Conservation (phyloP, 148 eudicot species). For the Vaccinium myrtillus region DNA sequence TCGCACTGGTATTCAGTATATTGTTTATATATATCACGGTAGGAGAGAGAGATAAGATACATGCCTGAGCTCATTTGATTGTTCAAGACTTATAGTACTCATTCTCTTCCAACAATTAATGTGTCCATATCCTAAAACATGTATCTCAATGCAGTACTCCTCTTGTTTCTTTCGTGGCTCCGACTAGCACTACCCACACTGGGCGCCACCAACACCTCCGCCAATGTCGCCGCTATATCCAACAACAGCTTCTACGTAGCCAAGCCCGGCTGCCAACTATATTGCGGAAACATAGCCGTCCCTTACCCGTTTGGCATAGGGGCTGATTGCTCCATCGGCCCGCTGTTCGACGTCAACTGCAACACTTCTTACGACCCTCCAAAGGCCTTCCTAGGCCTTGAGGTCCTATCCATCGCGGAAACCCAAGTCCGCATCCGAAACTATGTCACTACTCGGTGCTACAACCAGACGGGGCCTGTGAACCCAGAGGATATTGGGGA, state of each 20-base stretch:
- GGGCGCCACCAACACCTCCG: background rate
- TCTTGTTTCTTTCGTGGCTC: background rate
- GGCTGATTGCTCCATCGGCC: slow-evolving; percentile 33
- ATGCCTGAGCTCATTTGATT: background rate
- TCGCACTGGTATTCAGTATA: too few relatives aligned
- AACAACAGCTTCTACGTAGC: background rate
- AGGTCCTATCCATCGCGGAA: slow-evolving; percentile 20
- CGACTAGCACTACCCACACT: background rate
- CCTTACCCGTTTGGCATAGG: slow-evolving; percentile 48
- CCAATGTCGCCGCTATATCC: background rate
- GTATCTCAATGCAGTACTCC: background rate
- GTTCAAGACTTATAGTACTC: too few relatives aligned
- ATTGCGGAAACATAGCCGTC: slow-evolving; percentile 31
- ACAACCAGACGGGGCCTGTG: slow-evolving; percentile 7
- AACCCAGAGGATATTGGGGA: too few relatives aligned
- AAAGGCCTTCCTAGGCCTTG: slow-evolving; percentile 17
- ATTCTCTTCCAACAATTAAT: background rate
- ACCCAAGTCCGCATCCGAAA: slow-evolving; percentile 18
- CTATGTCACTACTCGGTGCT: slow-evolving; percentile 19
- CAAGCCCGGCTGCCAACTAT: slow-evolving; percentile 21
- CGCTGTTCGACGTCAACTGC: slow-evolving; percentile 14
- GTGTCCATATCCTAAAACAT: background rate
- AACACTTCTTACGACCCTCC: slow-evolving; percentile 20
- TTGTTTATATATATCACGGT: too few relatives aligned
- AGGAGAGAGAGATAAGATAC: too few relatives aligned